Base-by-base conservation (phyloP, 371 early-diverging fungal species). In the Gilbertella persicaria region DNA sequence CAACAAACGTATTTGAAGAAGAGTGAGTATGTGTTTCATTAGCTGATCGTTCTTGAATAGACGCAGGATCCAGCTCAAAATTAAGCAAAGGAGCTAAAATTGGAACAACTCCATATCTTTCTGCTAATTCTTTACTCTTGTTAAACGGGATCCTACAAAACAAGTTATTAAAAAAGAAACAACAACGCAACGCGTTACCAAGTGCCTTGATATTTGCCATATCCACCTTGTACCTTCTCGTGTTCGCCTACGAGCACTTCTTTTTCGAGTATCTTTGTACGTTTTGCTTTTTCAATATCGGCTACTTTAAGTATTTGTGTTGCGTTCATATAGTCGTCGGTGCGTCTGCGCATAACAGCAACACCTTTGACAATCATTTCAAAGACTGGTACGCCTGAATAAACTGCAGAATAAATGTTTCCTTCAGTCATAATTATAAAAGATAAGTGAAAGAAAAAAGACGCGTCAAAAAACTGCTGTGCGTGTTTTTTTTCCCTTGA, bases 271-370 rank as follows among this genome's bases (percentile, higher is more conserved):
- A 97, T 94, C 66, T 93, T 92, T 21, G 96, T 94, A 16, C 98
- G 80, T 63, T 82, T 85, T 30, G 88, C 90, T 73, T 97, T 97
- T 39, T 96, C 98, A 58, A 94, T 84, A 28, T 88, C 88, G 10
- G 97, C 98, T n/a, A 95, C 92, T 72, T 98, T 98, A 36, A 98
- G 85, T 42, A 98, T 92, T 74, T 98, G 98, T 0, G 98, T 98
- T 12, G 93, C 95, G 66, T 98, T 98, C 70, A 98, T 70, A 62
- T 83, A 96, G 13, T 92, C 90, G 74, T 97, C 97, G 16, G 78
- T 69, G 48, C 89, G 81, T 58, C 98, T 60, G 3, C 94, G 83
- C 98, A 98, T 98, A 13, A 96, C 89, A 4, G 94, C 92, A 23
- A 91, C 81, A 24, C 84, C 87, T 37, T 85, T 76, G 43, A 87